These are phyloP conservation scores for Eruca vesicaria DNA, from an alignment of 441 rosid species.

Conservation along the genomic window DNA sequence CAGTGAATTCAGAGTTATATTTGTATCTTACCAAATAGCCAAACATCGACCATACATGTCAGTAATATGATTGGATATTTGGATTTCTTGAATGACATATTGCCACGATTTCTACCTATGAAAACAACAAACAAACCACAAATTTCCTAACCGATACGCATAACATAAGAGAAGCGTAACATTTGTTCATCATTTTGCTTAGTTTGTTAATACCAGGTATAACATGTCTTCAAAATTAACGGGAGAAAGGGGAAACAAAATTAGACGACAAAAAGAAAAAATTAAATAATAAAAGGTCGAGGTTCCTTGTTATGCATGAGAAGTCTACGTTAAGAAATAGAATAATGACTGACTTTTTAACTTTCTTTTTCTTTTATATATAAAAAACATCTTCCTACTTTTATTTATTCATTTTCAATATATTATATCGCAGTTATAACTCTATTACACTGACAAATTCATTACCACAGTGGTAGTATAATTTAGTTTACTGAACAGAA, in stretches of 20 bases:
- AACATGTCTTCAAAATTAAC: neutral
- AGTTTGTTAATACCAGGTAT: neutral
- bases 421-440: neutral
- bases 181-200: neutral
- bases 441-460: neutral
- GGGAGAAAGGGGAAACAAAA: neutral
- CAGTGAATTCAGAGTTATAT: neutral
- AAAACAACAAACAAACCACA: conserved; percentile 24
- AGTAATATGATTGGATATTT: neutral
- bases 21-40: neutral
- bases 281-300: neutral
- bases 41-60: neutral
- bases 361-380: conserved; percentile 1
- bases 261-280: neutral
- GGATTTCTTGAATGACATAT: neutral
- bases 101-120: neutral
- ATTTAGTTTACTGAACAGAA: neutral
- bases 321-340: conserved; percentile 64
- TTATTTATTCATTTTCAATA: neutral
- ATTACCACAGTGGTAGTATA: neutral
- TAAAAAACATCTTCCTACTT: neutral
- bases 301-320: conserved; percentile 42
- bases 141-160: neutral
- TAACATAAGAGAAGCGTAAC: neutral
- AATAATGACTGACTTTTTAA: conserved; percentile 35